Conservation (phyloP, 2,329 filamentous ascomycete species). For the Didymella segeticola region DNA sequence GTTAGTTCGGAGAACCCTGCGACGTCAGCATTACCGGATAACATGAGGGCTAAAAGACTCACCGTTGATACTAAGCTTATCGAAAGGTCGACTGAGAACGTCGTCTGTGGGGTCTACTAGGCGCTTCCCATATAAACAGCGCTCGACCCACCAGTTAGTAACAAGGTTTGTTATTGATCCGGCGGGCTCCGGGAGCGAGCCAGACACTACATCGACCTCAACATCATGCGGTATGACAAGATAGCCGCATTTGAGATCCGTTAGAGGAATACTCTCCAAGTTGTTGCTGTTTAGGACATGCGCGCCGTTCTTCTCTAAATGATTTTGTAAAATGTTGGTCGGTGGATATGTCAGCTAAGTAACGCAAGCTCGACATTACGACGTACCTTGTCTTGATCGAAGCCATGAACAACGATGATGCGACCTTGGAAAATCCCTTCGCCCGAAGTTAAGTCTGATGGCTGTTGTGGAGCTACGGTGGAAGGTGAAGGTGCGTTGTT, state of each 20-base stretch:
- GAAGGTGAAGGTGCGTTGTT: neutral
- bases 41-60: slow-evolving; percentile 19
- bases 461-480: neutral
- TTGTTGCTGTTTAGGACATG: slow-evolving; percentile 35
- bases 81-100: slow-evolving; percentile 78
- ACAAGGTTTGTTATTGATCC: slow-evolving; percentile 55
- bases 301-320: slow-evolving; percentile 47
- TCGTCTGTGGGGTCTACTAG: slow-evolving; percentile 74
- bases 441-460: slow-evolving; percentile 1
- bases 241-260: slow-evolving; percentile 43
- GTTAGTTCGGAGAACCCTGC: slow-evolving; percentile 70
- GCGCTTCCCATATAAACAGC: slow-evolving; percentile 78
- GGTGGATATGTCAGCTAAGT: slow-evolving; percentile 31
- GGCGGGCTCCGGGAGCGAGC: slow-evolving; percentile 42
- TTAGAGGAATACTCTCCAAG: slow-evolving; percentile 31
- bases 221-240: slow-evolving; percentile 57
- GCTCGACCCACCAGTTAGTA: slow-evolving; percentile 94
- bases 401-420: slow-evolving; percentile 53
- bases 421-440: slow-evolving; percentile 54
- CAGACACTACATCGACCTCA: slow-evolving; percentile 39
- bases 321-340: slow-evolving; percentile 44
- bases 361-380: slow-evolving; percentile 5
- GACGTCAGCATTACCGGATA: slow-evolving; percentile 25
- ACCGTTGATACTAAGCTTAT: slow-evolving; percentile 69
- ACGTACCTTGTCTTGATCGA: slow-evolving; percentile 51